Conservation (phyloP, 1,284 basidiomycete genomes). For the Cryptococcus neoformans region DNA sequence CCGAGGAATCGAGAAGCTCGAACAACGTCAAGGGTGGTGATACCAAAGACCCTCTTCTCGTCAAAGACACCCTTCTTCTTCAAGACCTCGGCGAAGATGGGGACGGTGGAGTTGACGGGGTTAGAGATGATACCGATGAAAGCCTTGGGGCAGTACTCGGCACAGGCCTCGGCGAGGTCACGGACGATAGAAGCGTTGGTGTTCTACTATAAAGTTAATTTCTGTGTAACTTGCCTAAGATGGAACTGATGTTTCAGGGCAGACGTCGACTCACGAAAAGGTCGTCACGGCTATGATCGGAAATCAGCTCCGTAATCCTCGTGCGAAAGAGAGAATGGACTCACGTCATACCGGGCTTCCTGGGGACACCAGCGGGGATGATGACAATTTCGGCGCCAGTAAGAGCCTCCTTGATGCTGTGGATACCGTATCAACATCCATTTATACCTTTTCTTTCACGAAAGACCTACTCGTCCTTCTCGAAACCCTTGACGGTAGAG, state of each 20-base stretch:
- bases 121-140: constrained; percentile 94
- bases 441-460: background rate
- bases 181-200: constrained; percentile 96
- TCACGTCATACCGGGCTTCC: constrained; percentile 84
- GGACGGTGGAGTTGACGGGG: constrained; percentile 96
- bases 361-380: constrained; percentile 95
- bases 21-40: constrained; percentile 97
- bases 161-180: constrained; percentile 86
- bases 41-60: constrained; percentile 90
- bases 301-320: constrained; percentile 1
- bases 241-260: constrained; percentile 2
- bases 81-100: constrained; percentile 92
- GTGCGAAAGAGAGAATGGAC: constrained; percentile 59
- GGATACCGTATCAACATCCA: background rate
- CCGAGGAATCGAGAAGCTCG: constrained; percentile 94
- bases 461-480: constrained; percentile 47
- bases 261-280: constrained; percentile 36
- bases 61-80: constrained; percentile 91
- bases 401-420: constrained; percentile 75
- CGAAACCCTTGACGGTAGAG: constrained; percentile 61
- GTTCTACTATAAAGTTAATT: constrained; percentile 23
- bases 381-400: constrained; percentile 85
- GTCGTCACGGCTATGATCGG: constrained; percentile 43
- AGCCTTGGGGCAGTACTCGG: constrained; percentile 81
- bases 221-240: background rate